Evolutionary conservation across 78 protist species (phyloP), one percentile per base, ranked within the genome.

Genomic region (Ministeria vibrans): DNA sequence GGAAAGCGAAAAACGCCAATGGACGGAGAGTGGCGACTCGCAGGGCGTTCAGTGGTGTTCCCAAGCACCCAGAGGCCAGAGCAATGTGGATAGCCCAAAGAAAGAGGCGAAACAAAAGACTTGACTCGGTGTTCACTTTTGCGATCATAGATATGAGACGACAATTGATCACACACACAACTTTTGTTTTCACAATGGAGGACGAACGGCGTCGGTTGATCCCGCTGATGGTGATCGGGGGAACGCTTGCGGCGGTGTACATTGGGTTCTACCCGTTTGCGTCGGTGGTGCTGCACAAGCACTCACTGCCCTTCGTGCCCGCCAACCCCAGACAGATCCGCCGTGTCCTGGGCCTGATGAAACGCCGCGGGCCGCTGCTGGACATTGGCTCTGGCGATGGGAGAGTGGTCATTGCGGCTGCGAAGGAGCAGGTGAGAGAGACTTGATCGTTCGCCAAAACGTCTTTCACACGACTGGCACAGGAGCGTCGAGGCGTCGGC

Each of bases 341-440:
- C 3, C 71, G 28, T 6, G 71, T 63, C 18, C 43, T 63, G 42
- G 20, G 41, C 4, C 23, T 15, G 20, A 34, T 34, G 13, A 7
- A 25, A 7, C 32, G 42, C 1, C 34, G 42, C 13, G 38, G 71
- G 13, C 28, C 6, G 38, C 6, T 63, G 71, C 43, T 63, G 42
- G 71, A 63, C 71, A 7, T 63, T 23, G 71, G 71, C 41, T 63
- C 71, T 2, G 71, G 71, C 71, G 71, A 63, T 25, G 71, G 71
- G 20, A 34, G 71, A 4, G 71, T 63, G 18, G 71, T 25, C 71
- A 63, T 63, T 32, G 71, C 71, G 3, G 41, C 71, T 6, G 71
- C 71, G 43, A 63, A 63, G 41, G 42, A 63, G 41, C 13, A 4
- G 38, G 42, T 34, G 43, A 63, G 28, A 3, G n/a, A n/a, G n/a